Percentiles rank a stretch among this genome's conserved stretches.
Conservation (phyloP, 179 eudicot species). For the Heliamphora pulchella region DNA sequence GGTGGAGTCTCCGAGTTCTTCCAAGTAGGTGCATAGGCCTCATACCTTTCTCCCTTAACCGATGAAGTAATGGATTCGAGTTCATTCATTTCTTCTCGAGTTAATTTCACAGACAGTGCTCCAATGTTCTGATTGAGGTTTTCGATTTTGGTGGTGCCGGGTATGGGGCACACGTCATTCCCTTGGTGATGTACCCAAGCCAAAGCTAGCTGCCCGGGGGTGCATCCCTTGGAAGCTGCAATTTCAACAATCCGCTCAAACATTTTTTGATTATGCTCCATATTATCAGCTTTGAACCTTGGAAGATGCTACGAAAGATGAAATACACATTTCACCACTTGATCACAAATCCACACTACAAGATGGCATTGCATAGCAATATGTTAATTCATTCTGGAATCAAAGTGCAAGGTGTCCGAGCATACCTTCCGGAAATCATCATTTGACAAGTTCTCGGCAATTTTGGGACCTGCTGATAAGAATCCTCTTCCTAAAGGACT, state of each 20-base stretch:
- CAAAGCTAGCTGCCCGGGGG: conserved; percentile 53
- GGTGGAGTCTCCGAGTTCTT: conserved; percentile 8
- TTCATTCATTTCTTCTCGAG: neutral
- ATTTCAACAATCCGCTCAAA: conserved; percentile 44
- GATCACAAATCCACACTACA: neutral
- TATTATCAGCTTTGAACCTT: conserved; percentile 46
- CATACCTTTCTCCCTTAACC: neutral
- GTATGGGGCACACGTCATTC: conserved; percentile 47
- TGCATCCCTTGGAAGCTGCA: conserved; percentile 51
- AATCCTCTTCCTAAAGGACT: conserved; percentile 15
- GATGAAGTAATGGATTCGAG: neutral
- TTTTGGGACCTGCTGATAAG: conserved; percentile 15
- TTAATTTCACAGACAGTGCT: neutral
- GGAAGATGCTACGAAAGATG: conserved; percentile 32
- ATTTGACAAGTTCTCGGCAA: conserved; percentile 11
- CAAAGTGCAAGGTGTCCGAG: neutral
- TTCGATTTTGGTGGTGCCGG: conserved; percentile 43
- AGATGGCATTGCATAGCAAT: too few relatives aligned
- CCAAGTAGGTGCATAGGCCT: neutral
- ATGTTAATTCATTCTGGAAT: too few relatives aligned
- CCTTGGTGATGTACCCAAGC: conserved; percentile 65
- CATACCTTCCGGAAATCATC: conserved; percentile 16
- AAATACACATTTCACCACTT: neutral
- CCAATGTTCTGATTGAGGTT: conserved; percentile 39
- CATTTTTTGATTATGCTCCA: conserved; percentile 45